phyloP scores from a whole-genome alignment of 495 filamentous ascomycete species.

The Chaetomium fimeti region DNA sequence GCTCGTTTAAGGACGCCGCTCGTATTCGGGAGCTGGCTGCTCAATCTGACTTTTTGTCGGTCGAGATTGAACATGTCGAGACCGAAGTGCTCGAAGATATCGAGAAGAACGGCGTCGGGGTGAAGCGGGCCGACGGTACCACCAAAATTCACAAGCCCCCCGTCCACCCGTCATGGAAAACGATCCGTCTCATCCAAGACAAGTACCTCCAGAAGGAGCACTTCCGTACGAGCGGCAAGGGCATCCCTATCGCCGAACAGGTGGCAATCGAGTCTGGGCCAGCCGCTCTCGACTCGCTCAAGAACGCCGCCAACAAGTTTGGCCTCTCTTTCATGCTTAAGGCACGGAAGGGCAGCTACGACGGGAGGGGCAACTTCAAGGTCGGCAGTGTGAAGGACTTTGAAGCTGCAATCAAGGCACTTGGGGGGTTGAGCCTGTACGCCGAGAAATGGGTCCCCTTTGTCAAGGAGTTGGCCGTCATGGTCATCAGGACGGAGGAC shows the following conservation, averaged over 20 bases:
- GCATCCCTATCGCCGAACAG: constrained; percentile 70
- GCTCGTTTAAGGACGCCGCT: constrained; percentile 78
- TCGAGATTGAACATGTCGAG: constrained; percentile 98
- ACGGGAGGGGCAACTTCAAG: constrained; percentile 87
- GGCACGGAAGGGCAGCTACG: constrained; percentile 87
- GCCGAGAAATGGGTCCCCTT: constrained; percentile 91
- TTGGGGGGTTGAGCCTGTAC: constrained; percentile 74
- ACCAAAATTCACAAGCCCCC: constrained; percentile 45
- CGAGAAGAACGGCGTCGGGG: constrained; percentile 54
- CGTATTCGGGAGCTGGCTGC: constrained; percentile 75
- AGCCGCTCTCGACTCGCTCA: constrained; percentile 56
- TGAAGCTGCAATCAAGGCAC: constrained; percentile 60
- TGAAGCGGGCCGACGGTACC: constrained; percentile 45
- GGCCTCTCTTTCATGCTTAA: constrained; percentile 96
- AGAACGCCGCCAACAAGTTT: constrained; percentile 60
- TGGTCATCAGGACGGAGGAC: constrained; percentile 89
- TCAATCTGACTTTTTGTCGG: constrained; percentile 78
- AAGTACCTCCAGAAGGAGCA: constrained; percentile 92
- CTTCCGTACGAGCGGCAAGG: constrained; percentile 54
- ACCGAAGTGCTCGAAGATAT: constrained; percentile 88
- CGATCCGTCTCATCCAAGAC: constrained; percentile 90
- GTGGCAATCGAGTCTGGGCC: constrained; percentile 55
- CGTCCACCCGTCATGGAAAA: constrained; percentile 86
- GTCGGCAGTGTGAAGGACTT: constrained; percentile 69
- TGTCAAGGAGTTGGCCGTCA: constrained; percentile 83